Evolutionary conservation across 257 asterid genomes (phyloP).

Genomic region (Sherardia arvensis): DNA sequence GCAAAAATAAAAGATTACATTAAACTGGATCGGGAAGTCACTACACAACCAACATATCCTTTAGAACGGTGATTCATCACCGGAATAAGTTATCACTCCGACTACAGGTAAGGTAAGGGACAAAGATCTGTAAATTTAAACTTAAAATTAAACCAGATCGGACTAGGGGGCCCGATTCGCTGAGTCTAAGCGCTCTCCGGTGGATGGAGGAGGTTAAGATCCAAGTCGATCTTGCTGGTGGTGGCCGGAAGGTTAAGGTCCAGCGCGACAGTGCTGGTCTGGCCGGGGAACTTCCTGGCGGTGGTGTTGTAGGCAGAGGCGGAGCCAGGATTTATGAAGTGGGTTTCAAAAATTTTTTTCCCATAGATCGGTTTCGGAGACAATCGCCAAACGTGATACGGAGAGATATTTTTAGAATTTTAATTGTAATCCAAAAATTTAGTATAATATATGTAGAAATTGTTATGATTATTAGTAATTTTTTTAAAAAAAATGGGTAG

Average conservation of each 20-base stretch:
- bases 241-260: constrained; percentile 16
- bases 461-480: no score
- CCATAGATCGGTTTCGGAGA: no score
- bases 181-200: constrained; percentile 23
- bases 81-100: constrained; percentile 2
- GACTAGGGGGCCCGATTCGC: background rate
- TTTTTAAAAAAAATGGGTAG: no score
- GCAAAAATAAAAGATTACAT: constrained; percentile 7
- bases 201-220: constrained; percentile 26
- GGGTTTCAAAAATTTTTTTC: no score
- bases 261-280: constrained; percentile 22
- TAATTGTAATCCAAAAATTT: no score
- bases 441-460: no score
- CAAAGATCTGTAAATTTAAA: background rate
- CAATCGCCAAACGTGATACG: no score
- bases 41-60: constrained; percentile 15
- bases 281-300: constrained; percentile 18
- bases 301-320: constrained; percentile 17
- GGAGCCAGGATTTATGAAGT: no score
- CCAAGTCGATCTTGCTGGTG: constrained; percentile 15
- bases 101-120: background rate
- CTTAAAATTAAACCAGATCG: background rate
- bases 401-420: no score
- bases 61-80: constrained; percentile 18
- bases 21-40: background rate